phyloP scores from a whole-genome alignment of 2,329 filamentous ascomycete species.

The Bipolaris oryzae region DNA sequence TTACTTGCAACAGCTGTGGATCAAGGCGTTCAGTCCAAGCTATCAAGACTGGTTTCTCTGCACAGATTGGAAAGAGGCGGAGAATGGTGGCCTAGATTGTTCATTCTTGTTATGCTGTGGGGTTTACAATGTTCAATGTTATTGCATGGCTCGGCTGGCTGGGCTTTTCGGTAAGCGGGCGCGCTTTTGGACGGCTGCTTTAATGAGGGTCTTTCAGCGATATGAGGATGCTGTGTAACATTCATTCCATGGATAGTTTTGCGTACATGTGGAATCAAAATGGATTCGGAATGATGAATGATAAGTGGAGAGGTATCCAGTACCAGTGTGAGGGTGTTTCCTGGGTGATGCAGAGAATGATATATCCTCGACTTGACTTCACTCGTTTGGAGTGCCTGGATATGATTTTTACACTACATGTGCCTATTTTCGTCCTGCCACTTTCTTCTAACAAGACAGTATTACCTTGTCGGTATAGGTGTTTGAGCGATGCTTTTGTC shows the following conservation, averaged over 20 bases:
- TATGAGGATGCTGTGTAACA: slow-evolving; percentile 3
- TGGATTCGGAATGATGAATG: not conserved
- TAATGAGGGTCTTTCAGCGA: slow-evolving; percentile 5
- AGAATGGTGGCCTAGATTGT: slow-evolving; percentile 79
- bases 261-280: slow-evolving; percentile 2
- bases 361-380: too few relatives aligned
- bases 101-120: slow-evolving; percentile 17
- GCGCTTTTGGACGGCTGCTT: slow-evolving; percentile 21
- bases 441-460: too few relatives aligned
- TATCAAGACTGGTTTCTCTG: slow-evolving; percentile 99
- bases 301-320: not conserved
- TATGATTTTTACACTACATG: too few relatives aligned
- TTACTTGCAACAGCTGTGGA: slow-evolving; percentile 81
- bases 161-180: slow-evolving; percentile 24
- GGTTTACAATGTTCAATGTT: slow-evolving; percentile 30
- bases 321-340: not conserved
- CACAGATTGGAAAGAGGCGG: slow-evolving; percentile 98
- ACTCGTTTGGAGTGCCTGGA: too few relatives aligned
- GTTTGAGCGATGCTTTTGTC: too few relatives aligned
- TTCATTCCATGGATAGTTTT: not conserved
- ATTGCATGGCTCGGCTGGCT: slow-evolving; percentile 29
- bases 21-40: slow-evolving; percentile 84
- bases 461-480: too few relatives aligned
- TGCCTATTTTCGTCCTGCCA: too few relatives aligned
- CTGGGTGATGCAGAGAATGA: not conserved